phyloP scores from a whole-genome alignment of 352 stramenopile genomes.

The Aphanomyces astaci region DNA sequence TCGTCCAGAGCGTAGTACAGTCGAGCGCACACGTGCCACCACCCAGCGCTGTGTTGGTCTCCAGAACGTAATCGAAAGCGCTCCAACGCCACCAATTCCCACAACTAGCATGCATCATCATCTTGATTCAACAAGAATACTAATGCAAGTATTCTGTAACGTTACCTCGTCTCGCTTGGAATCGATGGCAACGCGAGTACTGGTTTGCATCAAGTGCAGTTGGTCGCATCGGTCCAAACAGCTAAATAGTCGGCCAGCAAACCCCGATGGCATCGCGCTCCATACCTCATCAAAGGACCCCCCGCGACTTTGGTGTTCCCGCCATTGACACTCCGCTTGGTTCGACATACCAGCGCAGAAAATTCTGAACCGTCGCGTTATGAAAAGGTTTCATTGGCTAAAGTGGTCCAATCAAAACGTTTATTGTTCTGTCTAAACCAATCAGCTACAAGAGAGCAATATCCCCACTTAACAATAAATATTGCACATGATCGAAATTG shows the following conservation, averaged over 20 bases:
- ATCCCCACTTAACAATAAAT: not conserved
- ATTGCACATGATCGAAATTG: not conserved
- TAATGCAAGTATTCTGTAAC: too few relatives aligned
- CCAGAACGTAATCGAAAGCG: not conserved
- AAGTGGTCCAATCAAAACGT: not conserved
- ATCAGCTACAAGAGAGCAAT: not conserved
- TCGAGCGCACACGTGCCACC: not conserved
- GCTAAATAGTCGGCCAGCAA: not conserved
- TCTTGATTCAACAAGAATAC: too few relatives aligned
- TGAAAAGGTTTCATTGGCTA: not conserved
- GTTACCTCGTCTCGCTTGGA: slow-evolving; percentile 1
- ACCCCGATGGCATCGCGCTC: not conserved
- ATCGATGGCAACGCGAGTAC: not conserved
- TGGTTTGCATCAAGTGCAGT: not conserved
- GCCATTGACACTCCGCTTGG: not conserved
- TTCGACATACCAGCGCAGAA: not conserved
- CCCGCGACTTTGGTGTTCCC: not conserved
- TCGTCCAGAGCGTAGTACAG: not conserved
- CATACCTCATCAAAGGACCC: not conserved
- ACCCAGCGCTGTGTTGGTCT: not conserved
- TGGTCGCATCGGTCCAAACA: slow-evolving; percentile 1
- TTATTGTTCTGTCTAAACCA: not conserved
- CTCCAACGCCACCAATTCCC: slow-evolving; percentile 7
- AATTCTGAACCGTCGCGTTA: not conserved
- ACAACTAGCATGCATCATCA: not conserved